Base-by-base conservation (phyloP, 768 basidiomycete species). In the Macrolepiota dolichaula region DNA sequence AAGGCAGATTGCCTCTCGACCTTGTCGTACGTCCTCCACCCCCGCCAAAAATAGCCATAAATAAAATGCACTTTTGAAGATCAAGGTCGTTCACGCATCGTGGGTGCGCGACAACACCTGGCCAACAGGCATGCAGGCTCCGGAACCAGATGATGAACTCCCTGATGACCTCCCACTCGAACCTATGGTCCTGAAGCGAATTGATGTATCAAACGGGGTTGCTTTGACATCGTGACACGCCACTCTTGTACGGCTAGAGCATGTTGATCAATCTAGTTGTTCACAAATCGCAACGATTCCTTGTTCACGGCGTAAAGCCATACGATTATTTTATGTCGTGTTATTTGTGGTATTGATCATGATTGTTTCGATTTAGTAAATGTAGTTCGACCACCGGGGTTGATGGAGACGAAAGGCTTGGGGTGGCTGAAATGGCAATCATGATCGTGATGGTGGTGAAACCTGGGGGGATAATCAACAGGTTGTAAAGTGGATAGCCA, bases 61-160 rank as follows among this genome's bases (percentile, higher is more conserved):
- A 47, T 49, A 36, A 54, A 42, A 58, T 37, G 46, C 54, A 42
- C 59, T 55, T 59, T 51, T 58, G 24, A 72, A 93, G 91, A 81
- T 91, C 67, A 87, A 88, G 68, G 79, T 93, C 61, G 72, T 91
- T 49, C 83, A 89, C 66, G 82, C 86, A 36, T 85, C 86, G 37
- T 93, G 91, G 91, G 71, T 89, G 50, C 83, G 83, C 54, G 90
- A 93, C 62, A 78, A 84, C 52, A 91, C 87, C 49, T 93, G 91
- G 91, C 91, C 91, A 19, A 72, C 74, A 40, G 85, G 82, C 17
- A 76, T 81, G 38, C 72, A 76, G 3, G 88, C 74, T n/a, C 87
- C 84, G 9, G 83, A 85, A 55, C 79, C 87, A 13, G 88, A 89
- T 66, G 83, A 88, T 49, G 76, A 78, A 50, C 65, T 77, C 13